phyloP scores from a whole-genome alignment of 805 yeast genomes.

The Cyberlindnera maclurae region DNA sequence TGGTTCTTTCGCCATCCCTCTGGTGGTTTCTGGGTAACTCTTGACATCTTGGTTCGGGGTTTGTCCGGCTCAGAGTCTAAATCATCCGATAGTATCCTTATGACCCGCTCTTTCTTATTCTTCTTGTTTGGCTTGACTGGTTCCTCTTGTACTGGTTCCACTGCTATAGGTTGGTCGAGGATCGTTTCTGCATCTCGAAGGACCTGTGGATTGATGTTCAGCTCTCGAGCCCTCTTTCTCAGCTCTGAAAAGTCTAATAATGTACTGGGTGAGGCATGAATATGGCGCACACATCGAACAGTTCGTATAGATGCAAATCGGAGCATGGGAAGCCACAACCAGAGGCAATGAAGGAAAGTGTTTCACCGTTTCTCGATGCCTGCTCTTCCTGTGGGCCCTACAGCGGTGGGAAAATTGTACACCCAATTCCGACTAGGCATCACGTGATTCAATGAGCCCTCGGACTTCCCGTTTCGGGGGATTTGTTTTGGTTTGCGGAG shows the following conservation, averaged over 20 bases:
- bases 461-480: neutral
- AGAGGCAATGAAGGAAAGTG: too few species aligned
- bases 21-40: slow-evolving; percentile 24
- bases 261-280: neutral
- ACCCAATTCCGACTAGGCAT: neutral
- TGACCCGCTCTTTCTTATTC: neutral
- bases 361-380: too few species aligned
- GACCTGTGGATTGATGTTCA: slow-evolving; percentile 3
- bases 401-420: too few species aligned
- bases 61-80: neutral
- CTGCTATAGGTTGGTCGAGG: neutral
- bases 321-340: too few species aligned
- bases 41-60: slow-evolving; percentile 13
- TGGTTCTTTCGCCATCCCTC: slow-evolving; percentile 36
- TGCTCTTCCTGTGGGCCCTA: too few species aligned
- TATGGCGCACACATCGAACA: too few species aligned
- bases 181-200: slow-evolving; percentile 1
- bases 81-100: neutral
- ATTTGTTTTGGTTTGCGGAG: slow-evolving; percentile 1
- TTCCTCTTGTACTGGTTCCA: neutral
- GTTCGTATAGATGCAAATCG: too few species aligned
- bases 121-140: neutral
- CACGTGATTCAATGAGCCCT: neutral
- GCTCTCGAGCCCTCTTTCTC: neutral
- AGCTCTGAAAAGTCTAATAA: neutral